A percentile compares a stretch with the other conserved stretches of the same genome.
phyloP scores from a whole-genome alignment of 495 filamentous ascomycete species.

The Talaromyces liani region DNA sequence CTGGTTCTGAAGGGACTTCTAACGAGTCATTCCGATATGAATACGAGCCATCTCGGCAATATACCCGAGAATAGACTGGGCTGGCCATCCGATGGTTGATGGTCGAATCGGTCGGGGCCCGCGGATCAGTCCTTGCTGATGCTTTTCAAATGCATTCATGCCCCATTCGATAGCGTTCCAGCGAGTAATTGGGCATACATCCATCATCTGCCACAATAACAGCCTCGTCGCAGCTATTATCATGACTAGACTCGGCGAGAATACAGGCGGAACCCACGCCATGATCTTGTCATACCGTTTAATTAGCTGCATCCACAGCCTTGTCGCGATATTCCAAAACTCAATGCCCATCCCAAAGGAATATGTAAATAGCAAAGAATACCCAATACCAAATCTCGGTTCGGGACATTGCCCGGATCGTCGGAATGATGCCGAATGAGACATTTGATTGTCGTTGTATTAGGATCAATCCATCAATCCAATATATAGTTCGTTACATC shows the following conservation, averaged over 20 bases:
- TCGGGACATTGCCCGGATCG: not conserved
- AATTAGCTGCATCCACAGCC: not conserved
- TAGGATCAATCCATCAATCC: too few species aligned
- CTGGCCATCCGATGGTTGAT: not conserved
- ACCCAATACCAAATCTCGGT: not conserved
- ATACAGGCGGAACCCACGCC: not conserved
- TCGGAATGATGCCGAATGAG: not conserved
- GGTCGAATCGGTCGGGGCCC: not conserved
- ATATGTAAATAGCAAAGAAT: not conserved
- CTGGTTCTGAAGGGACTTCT: slow-evolving; percentile 49
- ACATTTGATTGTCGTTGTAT: not conserved
- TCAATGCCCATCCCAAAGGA: not conserved
- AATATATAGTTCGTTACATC: not conserved
- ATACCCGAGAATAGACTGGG: not conserved
- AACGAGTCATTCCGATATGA: not conserved
- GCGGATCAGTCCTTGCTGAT: not conserved
- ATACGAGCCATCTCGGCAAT: not conserved
- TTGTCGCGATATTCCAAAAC: not conserved
- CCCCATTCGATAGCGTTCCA: not conserved
- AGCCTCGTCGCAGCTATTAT: not conserved
- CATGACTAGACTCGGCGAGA: not conserved
- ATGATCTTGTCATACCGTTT: not conserved
- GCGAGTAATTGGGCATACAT: not conserved
- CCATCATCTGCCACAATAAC: not conserved
- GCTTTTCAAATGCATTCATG: not conserved